These are phyloP conservation scores for Solanum virginianum DNA, from an alignment of 257 asterid species.

Conservation along the genomic window DNA sequence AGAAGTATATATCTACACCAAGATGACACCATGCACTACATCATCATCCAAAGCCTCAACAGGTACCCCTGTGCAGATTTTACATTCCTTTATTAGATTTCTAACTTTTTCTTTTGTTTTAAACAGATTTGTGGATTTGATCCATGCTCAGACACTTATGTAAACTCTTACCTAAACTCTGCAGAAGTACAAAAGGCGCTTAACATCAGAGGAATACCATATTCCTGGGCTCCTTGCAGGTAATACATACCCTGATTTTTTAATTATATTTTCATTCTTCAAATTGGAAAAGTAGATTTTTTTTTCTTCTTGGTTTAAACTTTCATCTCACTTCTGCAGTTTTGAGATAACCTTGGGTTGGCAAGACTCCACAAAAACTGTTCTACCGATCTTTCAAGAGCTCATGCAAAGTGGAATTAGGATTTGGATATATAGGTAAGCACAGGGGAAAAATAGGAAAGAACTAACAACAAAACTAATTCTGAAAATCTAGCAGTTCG, in stretches of 20 bases:
- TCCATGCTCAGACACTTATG: constrained; percentile 41
- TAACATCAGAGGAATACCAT: constrained; percentile 29
- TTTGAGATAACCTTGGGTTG: not conserved
- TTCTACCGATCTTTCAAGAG: constrained; percentile 33
- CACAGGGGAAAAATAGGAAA: not conserved
- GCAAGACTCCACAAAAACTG: constrained; percentile 33
- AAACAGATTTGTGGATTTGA: constrained; percentile 28
- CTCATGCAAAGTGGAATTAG: constrained; percentile 39
- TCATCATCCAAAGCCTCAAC: not conserved
- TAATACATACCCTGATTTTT: not conserved
- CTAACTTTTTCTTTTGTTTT: not conserved
- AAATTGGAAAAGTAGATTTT: not conserved
- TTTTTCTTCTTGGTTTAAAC: not conserved
- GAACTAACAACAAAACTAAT: not conserved
- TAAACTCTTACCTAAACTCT: constrained; percentile 24
- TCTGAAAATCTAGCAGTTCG: not conserved
- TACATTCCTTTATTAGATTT: not conserved
- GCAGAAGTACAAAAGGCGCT: constrained; percentile 40
- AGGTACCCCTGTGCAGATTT: not conserved
- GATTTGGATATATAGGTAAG: constrained; percentile 46
- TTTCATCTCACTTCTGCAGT: constrained; percentile 1
- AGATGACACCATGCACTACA: not conserved
- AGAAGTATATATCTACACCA: not conserved
- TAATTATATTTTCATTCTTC: not conserved
- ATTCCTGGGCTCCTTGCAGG: constrained; percentile 44